Conservation (phyloP, 371 early-diverging fungal species). For the Chytridium lagenaria region DNA sequence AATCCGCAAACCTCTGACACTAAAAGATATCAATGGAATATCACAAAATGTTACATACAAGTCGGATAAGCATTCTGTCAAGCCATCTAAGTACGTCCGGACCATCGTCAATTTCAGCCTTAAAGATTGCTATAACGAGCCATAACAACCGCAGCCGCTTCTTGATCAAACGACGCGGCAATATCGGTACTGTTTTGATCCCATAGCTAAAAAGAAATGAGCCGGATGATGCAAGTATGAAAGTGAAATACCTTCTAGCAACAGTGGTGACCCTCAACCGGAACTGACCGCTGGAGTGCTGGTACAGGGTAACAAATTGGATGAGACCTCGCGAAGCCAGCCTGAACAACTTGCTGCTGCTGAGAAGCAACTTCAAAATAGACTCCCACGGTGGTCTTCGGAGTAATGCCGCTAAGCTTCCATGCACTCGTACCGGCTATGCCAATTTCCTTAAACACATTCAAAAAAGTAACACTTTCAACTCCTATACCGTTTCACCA, state of each 20-base stretch:
- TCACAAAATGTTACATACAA: constrained; percentile 57
- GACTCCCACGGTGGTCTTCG: constrained; percentile 84
- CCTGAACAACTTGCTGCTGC: constrained; percentile 64
- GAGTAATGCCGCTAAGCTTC: constrained; percentile 91
- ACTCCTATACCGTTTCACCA: constrained; percentile 77
- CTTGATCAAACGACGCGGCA: constrained; percentile 96
- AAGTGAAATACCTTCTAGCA: constrained; percentile 65
- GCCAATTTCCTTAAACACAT: constrained; percentile 79
- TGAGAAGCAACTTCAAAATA: constrained; percentile 97
- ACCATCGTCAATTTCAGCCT: constrained; percentile 97
- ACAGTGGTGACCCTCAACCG: constrained; percentile 95
- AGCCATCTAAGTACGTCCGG: constrained; percentile 98
- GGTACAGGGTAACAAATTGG: constrained; percentile 95
- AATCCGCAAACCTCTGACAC: constrained; percentile 97
- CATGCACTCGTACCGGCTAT: constrained; percentile 94
- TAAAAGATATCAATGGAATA: constrained; percentile 16
- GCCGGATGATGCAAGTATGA: not conserved
- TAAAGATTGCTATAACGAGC: constrained; percentile 97
- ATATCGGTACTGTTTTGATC: constrained; percentile 91
- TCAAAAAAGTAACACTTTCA: not conserved
- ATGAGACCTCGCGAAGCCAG: constrained; percentile 89
- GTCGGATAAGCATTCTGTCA: constrained; percentile 98
- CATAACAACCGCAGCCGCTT: constrained; percentile 98
- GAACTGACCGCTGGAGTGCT: constrained; percentile 90
- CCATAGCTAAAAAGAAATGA: constrained; percentile 66